Base-by-base conservation (phyloP, 2,329 filamentous ascomycete species). In the Beauveria rudraprayagi region DNA sequence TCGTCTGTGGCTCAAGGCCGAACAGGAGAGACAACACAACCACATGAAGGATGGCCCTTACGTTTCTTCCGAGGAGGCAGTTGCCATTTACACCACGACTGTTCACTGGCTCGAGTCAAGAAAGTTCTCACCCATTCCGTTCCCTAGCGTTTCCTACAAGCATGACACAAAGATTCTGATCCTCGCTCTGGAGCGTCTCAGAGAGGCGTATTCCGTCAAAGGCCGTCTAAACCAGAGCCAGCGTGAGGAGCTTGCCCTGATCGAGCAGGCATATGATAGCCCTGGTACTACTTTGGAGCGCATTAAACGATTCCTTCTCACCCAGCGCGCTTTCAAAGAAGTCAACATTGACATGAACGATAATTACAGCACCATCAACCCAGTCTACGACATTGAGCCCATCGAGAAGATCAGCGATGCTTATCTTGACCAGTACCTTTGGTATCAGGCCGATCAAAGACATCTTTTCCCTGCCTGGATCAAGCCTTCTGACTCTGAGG, bases 321-420 rank as follows among this genome's bases (percentile, higher is more conserved):
- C 95, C 0, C 94, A 99, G 72, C 86, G 94, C 73, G 94, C 95
- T 1, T 99, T 99, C 83, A 99, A 99, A 77, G 94, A 99, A 76
- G 94, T 99, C 50, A 94, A 93, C 60, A 99, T 99, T 67, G 94
- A 99, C 72, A 99, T 99, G 94, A 99, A 99, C 73, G 94, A 99
- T 77, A 99, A 99, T 71, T 99, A 99, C 78, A 97, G 87, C 80
- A 93, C 91, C 19, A 99, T 99, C 79, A 99, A 99, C 71, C 95
- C 94, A 0, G 94, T 99, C 1, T 99, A 99, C 71, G 94, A 99
- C 67, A 94, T 99, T 63, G 95, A 99, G 76, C 94, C 94, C 0
- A 97, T 99, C 63, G 94, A 99, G 79, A 99, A 99, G 79, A 99
- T 99, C 68, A 99, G 93, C 44, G 94, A 99, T 75, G 95, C 94